Conservation (phyloP, 352 stramenopile genomes). For the Saprolegnia parasitica region DNA sequence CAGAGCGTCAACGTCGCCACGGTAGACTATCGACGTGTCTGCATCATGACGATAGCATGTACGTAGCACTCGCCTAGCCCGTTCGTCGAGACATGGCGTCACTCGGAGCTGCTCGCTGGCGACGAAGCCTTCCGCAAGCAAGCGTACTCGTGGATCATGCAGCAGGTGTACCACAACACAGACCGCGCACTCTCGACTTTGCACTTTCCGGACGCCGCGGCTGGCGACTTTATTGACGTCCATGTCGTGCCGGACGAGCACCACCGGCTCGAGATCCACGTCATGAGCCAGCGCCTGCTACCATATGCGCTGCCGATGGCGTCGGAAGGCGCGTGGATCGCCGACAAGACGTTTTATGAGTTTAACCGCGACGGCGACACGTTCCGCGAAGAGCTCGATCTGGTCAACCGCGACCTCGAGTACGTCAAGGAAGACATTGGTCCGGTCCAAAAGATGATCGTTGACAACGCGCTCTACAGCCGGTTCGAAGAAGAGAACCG, state of each 20-base stretch:
- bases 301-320: background rate
- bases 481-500: conserved; percentile 1
- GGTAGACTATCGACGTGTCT: background rate
- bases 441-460: background rate
- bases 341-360: conserved; percentile 23
- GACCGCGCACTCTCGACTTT: conserved; percentile 10
- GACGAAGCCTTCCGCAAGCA: background rate
- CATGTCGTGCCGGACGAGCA: background rate
- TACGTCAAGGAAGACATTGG: conserved; percentile 1
- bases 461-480: conserved; percentile 14
- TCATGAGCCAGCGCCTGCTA: background rate
- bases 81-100: conserved; percentile 15
- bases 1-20: background rate
- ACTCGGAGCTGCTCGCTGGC: conserved; percentile 9
- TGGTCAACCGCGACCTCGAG: background rate
- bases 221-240: conserved; percentile 13
- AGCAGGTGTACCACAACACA: conserved; percentile 24
- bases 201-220: background rate
- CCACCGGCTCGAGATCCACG: conserved; percentile 2
- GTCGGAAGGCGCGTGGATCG: conserved; percentile 13
- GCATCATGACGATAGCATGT: background rate
- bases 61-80: background rate
- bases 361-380: background rate
- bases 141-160: conserved; percentile 26
- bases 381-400: background rate